These are phyloP conservation scores for Sporothrix pseudoabietina DNA, from an alignment of 2,329 filamentous ascomycete genomes.

Conservation along the genomic window DNA sequence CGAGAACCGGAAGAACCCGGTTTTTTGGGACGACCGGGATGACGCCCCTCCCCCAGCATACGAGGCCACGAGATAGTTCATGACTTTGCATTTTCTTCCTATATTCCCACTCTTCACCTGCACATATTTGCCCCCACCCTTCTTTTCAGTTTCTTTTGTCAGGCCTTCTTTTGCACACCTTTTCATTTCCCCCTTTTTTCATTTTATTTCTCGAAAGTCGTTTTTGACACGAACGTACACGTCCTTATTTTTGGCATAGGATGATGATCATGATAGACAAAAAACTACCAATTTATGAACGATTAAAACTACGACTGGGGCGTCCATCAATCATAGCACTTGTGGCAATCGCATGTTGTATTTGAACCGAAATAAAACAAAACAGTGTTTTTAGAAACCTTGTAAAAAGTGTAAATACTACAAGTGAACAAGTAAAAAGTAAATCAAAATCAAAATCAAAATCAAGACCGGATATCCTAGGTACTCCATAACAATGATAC, in stretches of 20 bases:
- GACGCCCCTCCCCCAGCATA: slow-evolving; percentile 65
- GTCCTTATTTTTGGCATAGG: slow-evolving; percentile 15
- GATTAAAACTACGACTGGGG: background rate
- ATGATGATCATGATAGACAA: slow-evolving; percentile 26
- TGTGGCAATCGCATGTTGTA: background rate
- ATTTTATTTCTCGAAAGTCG: background rate
- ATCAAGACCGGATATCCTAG: background rate
- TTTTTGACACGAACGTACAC: slow-evolving; percentile 2
- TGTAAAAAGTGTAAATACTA: background rate
- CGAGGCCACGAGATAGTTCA: slow-evolving; percentile 43
- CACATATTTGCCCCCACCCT: slow-evolving; percentile 4
- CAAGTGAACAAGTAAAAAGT: background rate
- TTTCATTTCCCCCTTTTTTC: background rate
- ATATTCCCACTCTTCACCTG: slow-evolving; percentile 24
- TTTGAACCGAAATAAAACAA: background rate
- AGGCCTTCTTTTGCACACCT: background rate
- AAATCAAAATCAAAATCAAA: background rate
- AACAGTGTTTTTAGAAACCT: background rate
- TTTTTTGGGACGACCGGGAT: slow-evolving; percentile 58
- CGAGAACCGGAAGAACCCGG: slow-evolving; percentile 66
- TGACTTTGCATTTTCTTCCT: background rate
- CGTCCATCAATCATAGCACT: background rate
- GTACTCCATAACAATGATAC: background rate
- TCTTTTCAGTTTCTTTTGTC: slow-evolving; percentile 15
- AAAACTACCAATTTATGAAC: slow-evolving; percentile 15